Base-by-base conservation (phyloP, 2,329 filamentous ascomycete genomes). In the Tolypocladium guangdongense region DNA sequence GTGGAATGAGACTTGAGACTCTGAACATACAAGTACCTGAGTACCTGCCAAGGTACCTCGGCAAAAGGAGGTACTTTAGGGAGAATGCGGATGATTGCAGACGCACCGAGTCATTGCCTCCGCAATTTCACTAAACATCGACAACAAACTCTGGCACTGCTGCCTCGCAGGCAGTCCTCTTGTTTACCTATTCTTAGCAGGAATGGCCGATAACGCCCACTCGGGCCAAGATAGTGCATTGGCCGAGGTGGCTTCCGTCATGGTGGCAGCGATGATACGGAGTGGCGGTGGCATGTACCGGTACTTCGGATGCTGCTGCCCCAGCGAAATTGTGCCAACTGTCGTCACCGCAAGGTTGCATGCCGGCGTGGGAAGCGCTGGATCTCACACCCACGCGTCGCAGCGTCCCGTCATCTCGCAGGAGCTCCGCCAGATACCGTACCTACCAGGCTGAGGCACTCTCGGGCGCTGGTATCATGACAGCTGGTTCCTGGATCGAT, bases 301-400 rank as follows among this genome's bases (percentile, higher is more conserved):
- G 58, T 58, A 62, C 60, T 49, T 62, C 27, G 39, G 32, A 38
- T 5, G 24, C 43, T n/a, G 16, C 22, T 50, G 30, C 41, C 49
- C 41, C 57, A 54, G 54, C 50, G 56, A 56, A 57, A 57, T 56
- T 58, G 52, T 50, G 49, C 45, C 51, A 47, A 38, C 47, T 37
- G 33, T 52, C 36, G 51, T 33, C 32, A 22, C n/a, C 24, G n/a
- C 41, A 36, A 50, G 37, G 46, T 35, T 33, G 27, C 43, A 7
- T 14, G 7, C 7, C 22, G 4, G 5, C 20, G 27, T 33, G 43
- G 43, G 18, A 32, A 27, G 43, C 27, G 43, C 43, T 7, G 16
- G 7, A 43, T 24, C 38, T 39, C 38, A 12, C 38, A 12, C 33
- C 33, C 12, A 35, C 6, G 33, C 33, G 24, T 30, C 7, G 24